A percentile compares a stretch with the other conserved stretches of the same genome.
Evolutionary conservation across 2,329 filamentous ascomycete species (phyloP).

Genomic region (Plenodomus biglobosus): DNA sequence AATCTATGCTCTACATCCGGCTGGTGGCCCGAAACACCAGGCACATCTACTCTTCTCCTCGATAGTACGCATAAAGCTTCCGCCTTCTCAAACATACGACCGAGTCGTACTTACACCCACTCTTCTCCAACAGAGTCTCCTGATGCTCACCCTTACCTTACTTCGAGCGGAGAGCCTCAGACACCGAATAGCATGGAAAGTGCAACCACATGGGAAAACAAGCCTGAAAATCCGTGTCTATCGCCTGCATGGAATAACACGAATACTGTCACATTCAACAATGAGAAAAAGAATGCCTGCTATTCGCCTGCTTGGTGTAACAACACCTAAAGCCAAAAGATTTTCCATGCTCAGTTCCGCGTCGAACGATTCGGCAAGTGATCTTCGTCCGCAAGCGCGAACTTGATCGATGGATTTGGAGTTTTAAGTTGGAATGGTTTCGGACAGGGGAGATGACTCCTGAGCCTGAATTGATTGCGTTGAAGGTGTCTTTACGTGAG

Average conservation of each 20-base stretch:
- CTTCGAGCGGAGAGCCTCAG: constrained; percentile 19
- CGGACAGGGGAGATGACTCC: no score
- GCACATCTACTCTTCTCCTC: constrained; percentile 2
- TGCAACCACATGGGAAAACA: constrained; percentile 1
- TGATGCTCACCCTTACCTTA: constrained; percentile 7
- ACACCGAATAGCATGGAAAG: constrained; percentile 1
- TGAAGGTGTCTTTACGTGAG: no score
- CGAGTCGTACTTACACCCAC: neutral
- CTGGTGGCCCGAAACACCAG: constrained; percentile 19
- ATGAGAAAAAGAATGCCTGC: constrained; percentile 2
- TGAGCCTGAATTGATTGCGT: no score
- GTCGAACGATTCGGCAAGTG: no score
- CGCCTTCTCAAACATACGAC: constrained; percentile 4
- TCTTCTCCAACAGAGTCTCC: neutral
- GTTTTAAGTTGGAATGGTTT: no score
- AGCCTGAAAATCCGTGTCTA: constrained; percentile 3
- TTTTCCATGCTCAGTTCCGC: no score
- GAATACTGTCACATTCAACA: constrained; percentile 4
- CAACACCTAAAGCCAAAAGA: neutral
- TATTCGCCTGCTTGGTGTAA: constrained; percentile 9
- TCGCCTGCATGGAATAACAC: neutral
- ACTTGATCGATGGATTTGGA: no score
- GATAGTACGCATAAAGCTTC: constrained; percentile 11
- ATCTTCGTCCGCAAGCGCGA: no score
- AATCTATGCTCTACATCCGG: constrained; percentile 27